phyloP scores from a whole-genome alignment of 192 early-diverging fungal species.

The Backusella morwellensis region DNA sequence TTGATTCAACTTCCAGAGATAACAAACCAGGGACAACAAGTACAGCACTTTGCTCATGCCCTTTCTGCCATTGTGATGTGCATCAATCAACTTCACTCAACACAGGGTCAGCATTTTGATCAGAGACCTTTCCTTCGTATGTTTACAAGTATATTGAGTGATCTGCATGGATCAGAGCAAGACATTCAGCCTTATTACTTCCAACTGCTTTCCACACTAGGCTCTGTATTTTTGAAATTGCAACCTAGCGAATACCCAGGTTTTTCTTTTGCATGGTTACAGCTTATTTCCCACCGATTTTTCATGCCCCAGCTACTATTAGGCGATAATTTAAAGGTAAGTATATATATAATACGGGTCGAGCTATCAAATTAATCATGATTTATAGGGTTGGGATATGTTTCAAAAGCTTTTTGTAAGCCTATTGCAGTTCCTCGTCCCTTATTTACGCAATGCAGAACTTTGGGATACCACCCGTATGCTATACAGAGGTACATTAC shows the following conservation, averaged over 20 bases:
- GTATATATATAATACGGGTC: not conserved
- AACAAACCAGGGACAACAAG: conserved; percentile 46
- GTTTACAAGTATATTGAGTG: conserved; percentile 80
- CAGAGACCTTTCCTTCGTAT: conserved; percentile 91
- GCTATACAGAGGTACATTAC: conserved; percentile 86
- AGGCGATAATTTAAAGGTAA: conserved; percentile 63
- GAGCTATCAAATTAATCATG: too few species aligned
- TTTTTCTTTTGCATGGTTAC: conserved; percentile 93
- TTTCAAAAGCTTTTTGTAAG: conserved; percentile 81
- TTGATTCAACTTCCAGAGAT: conserved; percentile 73
- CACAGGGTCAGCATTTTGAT: conserved; percentile 77
- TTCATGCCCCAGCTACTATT: conserved; percentile 87
- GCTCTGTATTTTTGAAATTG: conserved; percentile 45
- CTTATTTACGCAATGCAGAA: conserved; percentile 71
- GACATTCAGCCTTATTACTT: conserved; percentile 68
- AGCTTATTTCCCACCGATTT: conserved; percentile 88
- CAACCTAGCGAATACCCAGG: conserved; percentile 89
- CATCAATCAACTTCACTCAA: conserved; percentile 76
- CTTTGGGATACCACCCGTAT: conserved; percentile 72
- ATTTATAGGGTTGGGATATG: conserved; percentile 73
- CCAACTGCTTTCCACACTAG: conserved; percentile 77
- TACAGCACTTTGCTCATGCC: not conserved
- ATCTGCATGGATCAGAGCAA: conserved; percentile 66
- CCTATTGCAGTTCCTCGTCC: conserved; percentile 83
- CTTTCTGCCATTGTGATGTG: conserved; percentile 66